Conservation (phyloP, 148 eudicot species). For the Fagopyrum homotropicum region DNA sequence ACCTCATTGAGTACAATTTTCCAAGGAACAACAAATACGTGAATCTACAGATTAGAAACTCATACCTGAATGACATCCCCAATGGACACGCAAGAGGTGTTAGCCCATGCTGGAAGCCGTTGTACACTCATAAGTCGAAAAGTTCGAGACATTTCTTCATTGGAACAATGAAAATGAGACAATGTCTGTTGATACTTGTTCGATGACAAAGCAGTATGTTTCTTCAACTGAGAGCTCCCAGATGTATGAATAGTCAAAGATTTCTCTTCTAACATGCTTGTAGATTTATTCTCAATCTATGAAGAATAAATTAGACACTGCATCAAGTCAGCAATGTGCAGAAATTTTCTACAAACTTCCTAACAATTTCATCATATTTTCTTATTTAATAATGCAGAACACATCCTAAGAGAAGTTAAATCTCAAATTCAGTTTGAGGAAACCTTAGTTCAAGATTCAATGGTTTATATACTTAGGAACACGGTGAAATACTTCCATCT, state of each 20-base stretch:
- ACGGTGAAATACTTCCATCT: background rate
- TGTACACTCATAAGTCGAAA: constrained; percentile 72
- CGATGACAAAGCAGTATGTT: constrained; percentile 11
- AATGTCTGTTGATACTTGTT: constrained; percentile 40
- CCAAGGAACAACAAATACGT: background rate
- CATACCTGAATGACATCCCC: constrained; percentile 71
- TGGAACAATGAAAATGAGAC: constrained; percentile 41
- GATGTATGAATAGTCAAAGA: constrained; percentile 16
- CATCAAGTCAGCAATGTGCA: background rate
- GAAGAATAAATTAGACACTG: background rate
- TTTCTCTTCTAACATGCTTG: constrained; percentile 21
- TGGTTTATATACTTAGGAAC: background rate
- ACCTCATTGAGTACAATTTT: background rate
- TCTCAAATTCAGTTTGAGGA: background rate
- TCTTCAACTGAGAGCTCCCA: constrained; percentile 15
- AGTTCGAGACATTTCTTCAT: constrained; percentile 44
- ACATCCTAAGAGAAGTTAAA: background rate
- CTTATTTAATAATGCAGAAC: background rate
- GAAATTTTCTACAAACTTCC: background rate
- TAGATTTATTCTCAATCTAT: constrained; percentile 23
- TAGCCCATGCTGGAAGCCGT: constrained; percentile 80
- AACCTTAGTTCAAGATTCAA: background rate
- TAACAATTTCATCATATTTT: background rate
- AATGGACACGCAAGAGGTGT: constrained; percentile 71
- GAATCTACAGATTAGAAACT: background rate